Conservation (phyloP, 371 early-diverging fungal genomes). For the Lichtheimia ornata region DNA sequence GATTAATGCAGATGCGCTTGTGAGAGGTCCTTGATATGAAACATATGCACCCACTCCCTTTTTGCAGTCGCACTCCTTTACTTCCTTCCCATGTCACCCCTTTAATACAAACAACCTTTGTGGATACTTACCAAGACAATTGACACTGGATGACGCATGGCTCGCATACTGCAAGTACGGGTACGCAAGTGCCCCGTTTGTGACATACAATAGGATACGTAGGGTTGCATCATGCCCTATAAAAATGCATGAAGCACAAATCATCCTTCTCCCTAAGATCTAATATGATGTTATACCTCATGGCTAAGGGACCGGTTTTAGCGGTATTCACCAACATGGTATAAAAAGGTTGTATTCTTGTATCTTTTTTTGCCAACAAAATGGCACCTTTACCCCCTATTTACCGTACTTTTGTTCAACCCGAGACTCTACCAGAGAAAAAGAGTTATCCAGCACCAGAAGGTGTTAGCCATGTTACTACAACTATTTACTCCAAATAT, state of each 20-base stretch:
- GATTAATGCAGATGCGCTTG: slow-evolving; percentile 21
- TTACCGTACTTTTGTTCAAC: not conserved
- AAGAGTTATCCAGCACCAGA: slow-evolving; percentile 1
- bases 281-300: too few relatives aligned
- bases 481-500: not conserved
- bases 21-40: too few relatives aligned
- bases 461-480: not conserved
- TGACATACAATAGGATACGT: slow-evolving; percentile 14
- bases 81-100: too few relatives aligned
- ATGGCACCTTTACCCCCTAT: not conserved
- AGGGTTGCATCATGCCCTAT: slow-evolving; percentile 22
- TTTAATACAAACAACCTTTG: too few relatives aligned
- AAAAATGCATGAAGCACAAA: slow-evolving; percentile 19
- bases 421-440: not conserved
- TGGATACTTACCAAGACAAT: too few relatives aligned
- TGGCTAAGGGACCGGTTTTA: too few relatives aligned
- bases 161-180: not conserved
- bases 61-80: slow-evolving; percentile 11
- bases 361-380: too few relatives aligned
- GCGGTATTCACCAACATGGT: too few relatives aligned
- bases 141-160: too few relatives aligned
- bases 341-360: too few relatives aligned
- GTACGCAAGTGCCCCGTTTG: slow-evolving; percentile 12
- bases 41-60: too few relatives aligned
- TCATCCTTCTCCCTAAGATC: not conserved